These are phyloP conservation scores for Kluyveromyces nonfermentans DNA, from an alignment of 805 yeast genomes.

Conservation along the genomic window DNA sequence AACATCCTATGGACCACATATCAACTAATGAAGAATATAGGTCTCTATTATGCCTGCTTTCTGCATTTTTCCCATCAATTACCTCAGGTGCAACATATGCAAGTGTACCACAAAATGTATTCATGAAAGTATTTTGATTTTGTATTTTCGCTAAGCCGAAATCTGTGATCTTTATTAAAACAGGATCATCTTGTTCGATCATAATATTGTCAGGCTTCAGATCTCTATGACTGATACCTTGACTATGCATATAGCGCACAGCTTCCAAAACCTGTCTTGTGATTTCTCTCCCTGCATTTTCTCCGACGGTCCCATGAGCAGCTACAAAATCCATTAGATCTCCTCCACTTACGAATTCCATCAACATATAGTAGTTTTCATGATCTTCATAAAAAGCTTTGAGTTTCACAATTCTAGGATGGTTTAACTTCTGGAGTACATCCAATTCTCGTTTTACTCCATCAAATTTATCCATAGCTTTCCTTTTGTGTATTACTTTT, in stretches of 20 bases:
- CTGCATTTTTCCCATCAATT: conserved; percentile 32
- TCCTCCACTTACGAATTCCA: conserved; percentile 96
- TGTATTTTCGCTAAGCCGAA: conserved; percentile 92
- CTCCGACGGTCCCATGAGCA: conserved; percentile 85
- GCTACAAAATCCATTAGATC: conserved; percentile 97
- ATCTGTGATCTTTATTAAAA: conserved; percentile 85
- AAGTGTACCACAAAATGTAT: conserved; percentile 94
- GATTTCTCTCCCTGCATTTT: conserved; percentile 80
- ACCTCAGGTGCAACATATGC: conserved; percentile 98
- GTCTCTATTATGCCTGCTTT: conserved; percentile 16
- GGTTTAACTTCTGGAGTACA: conserved; percentile 66
- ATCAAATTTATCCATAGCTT: conserved; percentile 65
- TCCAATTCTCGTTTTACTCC: conserved; percentile 84
- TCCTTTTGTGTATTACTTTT: conserved; percentile 76
- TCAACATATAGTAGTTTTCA: conserved; percentile 73
- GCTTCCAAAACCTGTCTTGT: conserved; percentile 78
- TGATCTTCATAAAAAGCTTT: conserved; percentile 80
- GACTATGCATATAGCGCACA: conserved; percentile 73
- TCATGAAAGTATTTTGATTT: conserved; percentile 76
- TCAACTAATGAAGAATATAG: conserved; percentile 82
- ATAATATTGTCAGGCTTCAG: conserved; percentile 92
- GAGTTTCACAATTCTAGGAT: conserved; percentile 75
- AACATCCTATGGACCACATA: conserved; percentile 96
- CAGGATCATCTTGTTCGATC: conserved; percentile 86
- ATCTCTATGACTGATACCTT: conserved; percentile 94